phyloP scores from a whole-genome alignment of 257 asterid species.

The Solanum etuberosum region DNA sequence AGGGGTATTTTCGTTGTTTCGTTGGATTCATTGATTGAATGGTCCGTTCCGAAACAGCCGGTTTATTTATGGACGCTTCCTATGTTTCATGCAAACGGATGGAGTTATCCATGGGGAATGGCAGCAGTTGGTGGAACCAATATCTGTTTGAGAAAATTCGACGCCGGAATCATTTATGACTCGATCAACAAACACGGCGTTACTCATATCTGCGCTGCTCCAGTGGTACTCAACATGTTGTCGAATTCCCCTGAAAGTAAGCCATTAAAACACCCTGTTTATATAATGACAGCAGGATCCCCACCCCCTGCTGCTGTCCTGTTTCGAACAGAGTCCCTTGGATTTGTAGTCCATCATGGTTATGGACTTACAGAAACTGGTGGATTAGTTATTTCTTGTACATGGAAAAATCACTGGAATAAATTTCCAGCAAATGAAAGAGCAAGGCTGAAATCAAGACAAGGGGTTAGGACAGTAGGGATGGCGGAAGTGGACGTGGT shows the following conservation, averaged over 20 bases:
- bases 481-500: constrained; percentile 48
- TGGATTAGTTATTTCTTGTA: constrained; percentile 43
- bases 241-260: constrained; percentile 15
- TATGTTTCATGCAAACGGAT: constrained; percentile 86
- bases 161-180: constrained; percentile 26
- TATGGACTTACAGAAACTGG: constrained; percentile 82
- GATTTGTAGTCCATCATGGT: constrained; percentile 57
- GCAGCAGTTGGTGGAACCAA: constrained; percentile 64
- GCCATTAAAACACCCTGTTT: constrained; percentile 27
- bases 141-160: constrained; percentile 58
- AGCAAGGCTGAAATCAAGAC: constrained; percentile 59
- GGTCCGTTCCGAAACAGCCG: constrained; percentile 61
- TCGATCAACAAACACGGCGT: constrained; percentile 31
- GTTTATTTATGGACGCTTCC: constrained; percentile 82
- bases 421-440: constrained; percentile 45
- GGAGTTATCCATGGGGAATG: constrained; percentile 87
- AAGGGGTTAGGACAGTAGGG: constrained; percentile 51
- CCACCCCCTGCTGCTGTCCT: constrained; percentile 72
- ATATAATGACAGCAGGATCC: constrained; percentile 58
- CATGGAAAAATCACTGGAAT: constrained; percentile 63
- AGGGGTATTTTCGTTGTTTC: constrained; percentile 39
- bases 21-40: constrained; percentile 44
- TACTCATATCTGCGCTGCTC: constrained; percentile 89
- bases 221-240: constrained; percentile 70
- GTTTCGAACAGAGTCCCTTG: constrained; percentile 43